phyloP scores from a whole-genome alignment of 2,329 filamentous ascomycete genomes.

The Neurospora sp. region DNA sequence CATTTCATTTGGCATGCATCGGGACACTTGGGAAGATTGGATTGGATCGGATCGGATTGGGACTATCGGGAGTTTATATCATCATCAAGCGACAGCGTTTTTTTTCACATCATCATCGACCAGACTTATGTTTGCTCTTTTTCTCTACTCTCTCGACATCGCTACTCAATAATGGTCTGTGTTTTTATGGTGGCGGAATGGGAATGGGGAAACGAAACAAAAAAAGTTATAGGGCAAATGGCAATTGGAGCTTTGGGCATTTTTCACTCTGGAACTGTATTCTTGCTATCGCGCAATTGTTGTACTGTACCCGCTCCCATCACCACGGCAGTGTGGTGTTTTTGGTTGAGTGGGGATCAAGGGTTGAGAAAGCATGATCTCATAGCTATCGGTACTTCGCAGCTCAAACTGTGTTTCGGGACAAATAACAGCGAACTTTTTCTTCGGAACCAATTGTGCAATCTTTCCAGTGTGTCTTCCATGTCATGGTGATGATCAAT shows the following conservation, averaged over 20 bases:
- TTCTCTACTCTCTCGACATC: neutral
- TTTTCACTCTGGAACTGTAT: neutral
- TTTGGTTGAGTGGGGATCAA: constrained; percentile 3
- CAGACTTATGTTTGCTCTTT: neutral
- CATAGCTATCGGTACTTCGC: constrained; percentile 3
- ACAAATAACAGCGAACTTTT: constrained; percentile 2
- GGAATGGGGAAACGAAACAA: neutral
- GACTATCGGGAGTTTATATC: neutral
- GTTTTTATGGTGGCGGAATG: neutral
- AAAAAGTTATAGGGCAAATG: neutral
- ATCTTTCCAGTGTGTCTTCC: neutral
- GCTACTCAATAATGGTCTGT: neutral
- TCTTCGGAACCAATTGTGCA: neutral
- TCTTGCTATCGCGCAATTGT: neutral
- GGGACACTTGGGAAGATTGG: neutral
- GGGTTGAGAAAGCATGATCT: neutral
- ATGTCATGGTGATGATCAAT: neutral
- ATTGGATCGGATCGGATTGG: neutral
- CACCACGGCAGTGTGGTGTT: neutral
- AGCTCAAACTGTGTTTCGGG: neutral
- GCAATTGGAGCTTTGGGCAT: neutral
- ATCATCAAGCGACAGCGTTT: neutral
- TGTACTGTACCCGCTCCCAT: neutral
- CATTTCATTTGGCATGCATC: neutral
- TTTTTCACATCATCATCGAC: neutral